Evolutionary conservation across 257 asterid genomes (phyloP), one percentile per base, ranked within the genome.

Genomic region (Solanum medicagineum): DNA sequence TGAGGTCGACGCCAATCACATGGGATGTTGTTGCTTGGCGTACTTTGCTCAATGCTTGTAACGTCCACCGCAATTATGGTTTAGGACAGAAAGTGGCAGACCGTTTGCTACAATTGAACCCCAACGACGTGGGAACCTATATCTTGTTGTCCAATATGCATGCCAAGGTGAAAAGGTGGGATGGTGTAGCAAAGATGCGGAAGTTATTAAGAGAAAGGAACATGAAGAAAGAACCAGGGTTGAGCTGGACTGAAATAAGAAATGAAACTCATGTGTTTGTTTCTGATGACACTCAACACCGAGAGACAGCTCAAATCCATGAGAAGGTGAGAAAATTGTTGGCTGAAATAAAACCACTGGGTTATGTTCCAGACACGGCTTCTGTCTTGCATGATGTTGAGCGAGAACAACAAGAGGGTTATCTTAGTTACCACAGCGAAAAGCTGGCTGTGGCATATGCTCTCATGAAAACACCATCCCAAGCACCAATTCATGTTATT

Each of bases 191-290:
- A n/a, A 85, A 84, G 2, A 88, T 91, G 45, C 86, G 95, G 54
- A 96, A 88, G 83, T 20, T 89, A 66, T 93, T 94, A 92, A 89
- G 88, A 87, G 95, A 90, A 68, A 91, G 89, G 87, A 92, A 89
- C 86, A 88, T 93, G 70, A 96, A 92, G 91, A 94, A 96, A 89
- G 99, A 96, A 90, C 98, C 99, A 6, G 98, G 98, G 54, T 85
- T 91, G 91, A 96, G 99, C 92, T 94, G 99, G 98, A 93, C 88
- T 12, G 97, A 96, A 45, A 96, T 94, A 86, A 89, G 90, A 85
- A 92, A 91, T 40, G 89, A 86, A 17, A 94, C 97, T 5, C 97
- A 93, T 80, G 85, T 92, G 65, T 93, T 96, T 86, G 89, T 90
- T 82, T 92, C 98, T 20, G 96, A 88, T 57, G 98, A 93, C 53